Base-by-base conservation (phyloP, 129 eudicot genomes). In the Artemisia argyi region DNA sequence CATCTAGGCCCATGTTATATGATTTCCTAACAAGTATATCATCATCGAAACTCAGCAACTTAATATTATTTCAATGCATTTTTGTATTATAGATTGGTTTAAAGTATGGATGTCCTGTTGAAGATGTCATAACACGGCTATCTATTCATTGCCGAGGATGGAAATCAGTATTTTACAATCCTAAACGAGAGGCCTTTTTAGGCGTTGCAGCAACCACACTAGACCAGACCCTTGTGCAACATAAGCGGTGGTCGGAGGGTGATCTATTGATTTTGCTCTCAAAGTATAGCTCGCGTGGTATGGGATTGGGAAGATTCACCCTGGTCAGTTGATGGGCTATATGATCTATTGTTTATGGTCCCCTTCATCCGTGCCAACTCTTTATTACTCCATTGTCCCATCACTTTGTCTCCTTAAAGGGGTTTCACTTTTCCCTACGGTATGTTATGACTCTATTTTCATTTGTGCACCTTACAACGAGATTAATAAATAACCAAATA, bases 191-290 rank as follows among this genome's bases (percentile, higher is more conserved):
- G 11, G 97, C 80, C 14, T 94, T 90, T 87, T 64, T 88, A 24
- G 98, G 98, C 3, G 77, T 90, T 55, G 79, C 91, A 2, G 77
- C 81, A 48, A 94, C 96, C 48, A 82, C 89, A 24, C 76, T 94
- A n/a, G 90, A 81, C 48, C 91, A 83, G 65, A 79, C 60, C 15
- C 88, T 94, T 1, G 85, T 88, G 74, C 92, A 85, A 49, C 97
- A 94, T 73, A 94, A 88, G 79, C 78, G 98, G 75, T 94, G 98
- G 97, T 85, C 97, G 3, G 98, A 90, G 73, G 98, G 98, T 1
- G 86, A 90, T 71, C 42, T 94, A 6, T 79, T 80, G 71, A 82
- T 94, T 58, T 15, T 90, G 69, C 71, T 94, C 47, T 88, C 96
- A 18, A 84, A 86, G 65, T 81, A 90, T 73, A 87, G 96, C 68